Percentiles rank a stretch among this genome's conserved stretches.
Conservation (phyloP, 352 stramenopile genomes). For the Phytophthora fragariaefolia region DNA sequence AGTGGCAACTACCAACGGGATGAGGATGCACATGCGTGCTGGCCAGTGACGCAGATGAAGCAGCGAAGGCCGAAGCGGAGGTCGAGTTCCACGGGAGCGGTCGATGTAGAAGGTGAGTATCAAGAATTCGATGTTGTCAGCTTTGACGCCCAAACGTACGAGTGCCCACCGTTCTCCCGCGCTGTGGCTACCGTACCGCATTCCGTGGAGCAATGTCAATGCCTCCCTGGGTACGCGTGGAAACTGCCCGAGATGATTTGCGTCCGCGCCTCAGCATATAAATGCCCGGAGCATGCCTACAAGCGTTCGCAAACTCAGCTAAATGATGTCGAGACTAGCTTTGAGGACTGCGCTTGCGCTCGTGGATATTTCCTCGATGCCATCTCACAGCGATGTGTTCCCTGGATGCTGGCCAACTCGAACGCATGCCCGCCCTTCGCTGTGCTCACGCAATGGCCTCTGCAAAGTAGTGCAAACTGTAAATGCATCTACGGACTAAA, state of each 20-base stretch:
- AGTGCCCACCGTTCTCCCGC: constrained; percentile 67
- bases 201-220: constrained; percentile 80
- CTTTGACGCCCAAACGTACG: constrained; percentile 36
- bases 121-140: constrained; percentile 33
- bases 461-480: constrained; percentile 80
- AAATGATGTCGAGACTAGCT: constrained; percentile 48
- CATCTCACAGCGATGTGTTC: constrained; percentile 50
- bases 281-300: constrained; percentile 69
- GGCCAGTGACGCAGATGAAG: constrained; percentile 32
- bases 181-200: constrained; percentile 60
- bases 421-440: constrained; percentile 68
- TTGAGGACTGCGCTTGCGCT: constrained; percentile 76
- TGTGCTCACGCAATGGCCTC: constrained; percentile 73
- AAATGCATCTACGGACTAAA: constrained; percentile 74
- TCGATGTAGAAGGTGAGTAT: constrained; percentile 31
- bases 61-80: constrained; percentile 28
- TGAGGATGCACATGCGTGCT: constrained; percentile 64
- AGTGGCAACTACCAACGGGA: constrained; percentile 56
- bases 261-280: constrained; percentile 60
- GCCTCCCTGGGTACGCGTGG: constrained; percentile 76
- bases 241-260: constrained; percentile 76
- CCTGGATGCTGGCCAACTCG: constrained; percentile 73
- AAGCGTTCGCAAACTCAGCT: constrained; percentile 15
- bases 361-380: constrained; percentile 78
- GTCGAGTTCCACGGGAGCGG: constrained; percentile 10